A percentile compares a stretch with the other conserved stretches of the same genome.
Evolutionary conservation across 2,329 filamentous ascomycete species (phyloP).

Genomic region (Alternaria arborescens): DNA sequence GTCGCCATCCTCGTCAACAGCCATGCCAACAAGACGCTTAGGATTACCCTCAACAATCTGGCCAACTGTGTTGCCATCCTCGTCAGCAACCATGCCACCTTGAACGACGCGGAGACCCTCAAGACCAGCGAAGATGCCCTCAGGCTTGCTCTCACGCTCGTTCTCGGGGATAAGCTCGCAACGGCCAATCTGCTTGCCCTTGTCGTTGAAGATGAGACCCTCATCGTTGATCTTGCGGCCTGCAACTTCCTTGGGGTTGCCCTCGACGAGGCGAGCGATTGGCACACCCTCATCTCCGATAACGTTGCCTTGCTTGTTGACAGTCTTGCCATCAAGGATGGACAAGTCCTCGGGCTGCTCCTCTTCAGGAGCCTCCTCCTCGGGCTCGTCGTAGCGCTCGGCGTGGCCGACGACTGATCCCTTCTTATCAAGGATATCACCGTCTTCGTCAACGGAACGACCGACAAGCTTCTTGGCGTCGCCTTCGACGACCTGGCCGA

Average conservation of each 20-base stretch:
- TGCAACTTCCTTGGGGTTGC: conserved; percentile 68
- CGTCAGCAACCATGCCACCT: conserved; percentile 59
- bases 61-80: conserved; percentile 62
- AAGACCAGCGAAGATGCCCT: conserved; percentile 61
- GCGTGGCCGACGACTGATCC: conserved; percentile 62
- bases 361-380: conserved; percentile 61
- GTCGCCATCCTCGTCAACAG: conserved; percentile 70
- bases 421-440: conserved; percentile 63
- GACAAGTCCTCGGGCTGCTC: conserved; percentile 56
- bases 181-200: conserved; percentile 73
- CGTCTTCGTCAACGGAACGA: conserved; percentile 61
- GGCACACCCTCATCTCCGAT: conserved; percentile 60
- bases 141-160: conserved; percentile 63
- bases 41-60: conserved; percentile 65
- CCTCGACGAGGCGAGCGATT: conserved; percentile 72
- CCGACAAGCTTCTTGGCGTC: conserved; percentile 62
- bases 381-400: conserved; percentile 69
- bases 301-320: conserved; percentile 62
- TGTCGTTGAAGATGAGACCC: conserved; percentile 76
- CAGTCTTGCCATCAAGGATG: conserved; percentile 55
- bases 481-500: conserved; percentile 59
- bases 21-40: conserved; percentile 66
- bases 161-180: conserved; percentile 73
- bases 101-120: conserved; percentile 59
- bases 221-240: conserved; percentile 76